Evolutionary conservation across 2,329 filamentous ascomycete genomes (phyloP).

Genomic region (Rosellinia necatrix): DNA sequence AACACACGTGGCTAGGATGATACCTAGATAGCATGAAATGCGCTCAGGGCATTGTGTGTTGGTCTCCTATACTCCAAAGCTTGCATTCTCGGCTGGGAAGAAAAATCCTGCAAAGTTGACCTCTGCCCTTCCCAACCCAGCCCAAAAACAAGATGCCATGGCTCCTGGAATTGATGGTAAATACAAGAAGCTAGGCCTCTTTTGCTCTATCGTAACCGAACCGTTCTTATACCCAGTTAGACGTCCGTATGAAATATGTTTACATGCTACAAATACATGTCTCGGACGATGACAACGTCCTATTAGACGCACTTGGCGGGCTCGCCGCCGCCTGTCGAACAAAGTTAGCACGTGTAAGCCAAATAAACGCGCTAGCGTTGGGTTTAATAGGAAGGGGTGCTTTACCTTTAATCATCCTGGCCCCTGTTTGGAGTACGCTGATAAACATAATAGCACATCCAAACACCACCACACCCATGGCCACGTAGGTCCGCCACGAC

Average conservation of each 20-base stretch:
- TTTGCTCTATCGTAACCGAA: slow-evolving; percentile 5
- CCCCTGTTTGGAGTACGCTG: slow-evolving; percentile 72
- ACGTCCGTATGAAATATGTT: slow-evolving; percentile 1
- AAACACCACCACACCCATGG: slow-evolving; percentile 75
- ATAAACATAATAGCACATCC: slow-evolving; percentile 81
- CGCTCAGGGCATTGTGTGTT: no score
- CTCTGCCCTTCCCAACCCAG: not conserved
- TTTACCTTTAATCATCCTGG: slow-evolving; percentile 65
- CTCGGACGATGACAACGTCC: slow-evolving; percentile 16
- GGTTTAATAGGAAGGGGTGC: slow-evolving; percentile 14
- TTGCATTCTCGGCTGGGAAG: no score
- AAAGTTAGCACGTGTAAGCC: slow-evolving; percentile 22
- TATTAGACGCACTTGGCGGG: slow-evolving; percentile 39
- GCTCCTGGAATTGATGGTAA: not conserved
- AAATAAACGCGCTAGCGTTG: slow-evolving; percentile 14
- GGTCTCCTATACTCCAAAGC: no score
- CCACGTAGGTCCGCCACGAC: slow-evolving; percentile 74
- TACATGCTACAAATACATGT: slow-evolving; percentile 21
- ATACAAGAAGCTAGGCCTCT: not conserved
- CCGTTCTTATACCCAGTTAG: not conserved
- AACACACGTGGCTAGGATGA: no score
- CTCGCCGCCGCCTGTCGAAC: slow-evolving; percentile 35
- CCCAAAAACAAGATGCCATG: not conserved
- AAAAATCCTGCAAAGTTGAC: no score
- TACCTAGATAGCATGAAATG: no score